Percentiles rank a stretch among this genome's conserved stretches.
Conservation (phyloP, 129 eudicot genomes). For the Artemisia annua region DNA sequence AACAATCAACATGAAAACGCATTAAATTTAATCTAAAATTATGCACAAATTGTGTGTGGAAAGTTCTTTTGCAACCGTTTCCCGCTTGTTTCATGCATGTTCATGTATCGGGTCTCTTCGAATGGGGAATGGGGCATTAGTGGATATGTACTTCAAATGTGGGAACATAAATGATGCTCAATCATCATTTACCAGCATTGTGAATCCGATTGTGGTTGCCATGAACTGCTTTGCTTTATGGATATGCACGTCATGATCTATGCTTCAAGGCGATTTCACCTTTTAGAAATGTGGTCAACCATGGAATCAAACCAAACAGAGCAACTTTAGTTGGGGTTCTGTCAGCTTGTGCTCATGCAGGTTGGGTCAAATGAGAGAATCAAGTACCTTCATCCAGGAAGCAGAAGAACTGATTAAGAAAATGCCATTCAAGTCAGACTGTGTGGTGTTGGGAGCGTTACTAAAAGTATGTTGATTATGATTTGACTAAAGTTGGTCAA, state of each 20-base stretch:
- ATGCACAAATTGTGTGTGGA: conserved; percentile 47
- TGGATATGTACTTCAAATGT: conserved; percentile 79
- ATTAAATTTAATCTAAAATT: conserved; percentile 32
- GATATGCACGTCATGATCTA: conserved; percentile 57
- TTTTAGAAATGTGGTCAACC: conserved; percentile 49
- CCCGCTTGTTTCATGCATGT: conserved; percentile 61
- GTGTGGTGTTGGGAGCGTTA: conserved; percentile 47
- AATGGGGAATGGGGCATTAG: conserved; percentile 53
- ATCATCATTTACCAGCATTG: conserved; percentile 44
- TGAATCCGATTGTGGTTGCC: conserved; percentile 71
- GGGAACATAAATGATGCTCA: conserved; percentile 59
- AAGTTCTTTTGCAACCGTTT: conserved; percentile 60
- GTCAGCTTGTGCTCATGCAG: conserved; percentile 60
- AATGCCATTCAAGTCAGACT: conserved; percentile 56
- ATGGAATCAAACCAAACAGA: conserved; percentile 52
- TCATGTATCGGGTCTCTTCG: conserved; percentile 69
- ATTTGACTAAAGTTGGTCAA: conserved; percentile 62
- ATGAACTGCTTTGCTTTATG: conserved; percentile 68
- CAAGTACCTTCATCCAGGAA: conserved; percentile 43
- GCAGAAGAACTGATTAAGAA: conserved; percentile 57
- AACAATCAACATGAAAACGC: conserved; percentile 64
- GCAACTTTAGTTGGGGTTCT: conserved; percentile 65
- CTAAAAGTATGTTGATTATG: conserved; percentile 70
- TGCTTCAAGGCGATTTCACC: conserved; percentile 47
- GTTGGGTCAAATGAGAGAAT: conserved; percentile 52